Evolutionary conservation across 768 basidiomycete genomes (phyloP), one percentile per base, ranked within the genome.

Genomic region (Cystobasidium onofrii): DNA sequence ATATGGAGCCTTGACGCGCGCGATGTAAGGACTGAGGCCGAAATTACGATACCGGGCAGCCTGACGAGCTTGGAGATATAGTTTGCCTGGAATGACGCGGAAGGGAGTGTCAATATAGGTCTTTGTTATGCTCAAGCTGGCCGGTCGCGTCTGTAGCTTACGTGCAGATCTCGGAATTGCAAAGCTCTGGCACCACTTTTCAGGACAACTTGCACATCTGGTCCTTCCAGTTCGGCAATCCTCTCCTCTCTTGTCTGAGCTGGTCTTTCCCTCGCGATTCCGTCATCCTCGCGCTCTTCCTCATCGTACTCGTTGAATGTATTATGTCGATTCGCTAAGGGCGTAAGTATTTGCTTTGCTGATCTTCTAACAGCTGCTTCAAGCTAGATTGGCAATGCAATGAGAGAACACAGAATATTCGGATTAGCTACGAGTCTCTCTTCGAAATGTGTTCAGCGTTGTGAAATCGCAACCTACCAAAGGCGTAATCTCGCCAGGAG

Each of bases 41-140:
- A 94, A 80, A 98, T 97, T 80, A 98, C 93, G 78, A 99, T 99
- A 36, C 96, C 96, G 1, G 96, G 96, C 52, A 97, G 86, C 74
- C 96, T 90, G 43, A 99, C 94, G 52, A 99, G 88, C 80, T 91
- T 93, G 79, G 92, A 94, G 85, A 98, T 90, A 25, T 90, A 92
- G 78, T 93, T 87, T 12, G 96, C 84, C 84, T 84, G 75, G 1
- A 39, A 1, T 18, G 41, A 60, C 25, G 54, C 27, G 31, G 55
- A 27, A 73, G 64, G 1, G 39, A 64, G 33, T 18, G 55, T 66
- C 25, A 60, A 54, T n/a, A 7, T 7, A 20, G 52, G 6, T 54
- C 7, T 54, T 29, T 54, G 70, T 52, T 23, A 27, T 33, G 18
- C 2, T 15, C 13, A 3, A 12, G 0, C 18, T 29, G 20, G 33